Evolutionary conservation across 345 rosid genomes (phyloP), one percentile per base, ranked within the genome.

Genomic region (Cochlearia excelsa): DNA sequence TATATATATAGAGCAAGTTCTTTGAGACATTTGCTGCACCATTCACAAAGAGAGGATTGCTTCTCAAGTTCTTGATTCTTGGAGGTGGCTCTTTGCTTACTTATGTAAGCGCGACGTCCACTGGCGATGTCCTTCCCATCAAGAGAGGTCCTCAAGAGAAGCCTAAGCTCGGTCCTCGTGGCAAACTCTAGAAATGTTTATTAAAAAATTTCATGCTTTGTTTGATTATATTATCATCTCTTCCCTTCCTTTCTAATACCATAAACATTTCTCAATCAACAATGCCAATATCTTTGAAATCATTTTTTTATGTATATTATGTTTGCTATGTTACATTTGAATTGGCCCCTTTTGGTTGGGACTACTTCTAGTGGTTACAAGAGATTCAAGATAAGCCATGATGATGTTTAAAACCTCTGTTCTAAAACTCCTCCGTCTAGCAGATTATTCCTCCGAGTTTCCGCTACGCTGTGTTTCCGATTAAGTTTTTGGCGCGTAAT

Each of bases 81-180:
- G 95, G 89, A 69, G 97, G 95, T 43, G 96, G 98, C 61, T 80
- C 90, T 30, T 72, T 81, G 53, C 79, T 83, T 51, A 85, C 96
- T 58, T 86, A 74, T 73, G 67, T 75, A 54, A 83, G 98, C 26
- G 79, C 90, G 63, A 78, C 80, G 0, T 88, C 87, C 40, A 66
- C 90, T 0, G 90, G 84, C 7, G 88, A 86, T 57, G 72, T 88
- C 60, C 81, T 92, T 39, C 98, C 95, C 3, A 92, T 92, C 81
- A 83, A 82, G 79, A 88, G 87, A 75, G 98, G 96, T 37, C 98
- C 96, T n/a, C 96, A 88, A 66, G 92, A 86, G 67, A 84, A 82
- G 7, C 98, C 93, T 9, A 88, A 88, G 86, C 82, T 65, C 1
- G 96, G 96, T 5, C 98, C 96, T 9, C 90, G 93, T 47, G 90